phyloP scores from a whole-genome alignment of 495 filamentous ascomycete genomes.

The Hyaloscypha bicolor region DNA sequence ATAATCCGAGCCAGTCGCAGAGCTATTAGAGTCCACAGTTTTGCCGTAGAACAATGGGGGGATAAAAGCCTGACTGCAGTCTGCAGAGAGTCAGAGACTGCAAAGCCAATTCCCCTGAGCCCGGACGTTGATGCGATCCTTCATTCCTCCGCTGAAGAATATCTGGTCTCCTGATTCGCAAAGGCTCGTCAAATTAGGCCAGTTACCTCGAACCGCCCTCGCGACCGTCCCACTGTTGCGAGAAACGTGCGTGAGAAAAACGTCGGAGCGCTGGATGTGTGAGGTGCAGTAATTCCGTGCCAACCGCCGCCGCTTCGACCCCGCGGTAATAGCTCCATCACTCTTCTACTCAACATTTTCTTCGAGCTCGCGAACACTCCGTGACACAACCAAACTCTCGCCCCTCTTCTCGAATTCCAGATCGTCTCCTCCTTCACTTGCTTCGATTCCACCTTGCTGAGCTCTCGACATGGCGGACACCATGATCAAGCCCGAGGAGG shows the following conservation, averaged over 20 bases:
- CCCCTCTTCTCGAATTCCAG: background rate
- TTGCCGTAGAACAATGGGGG: constrained; percentile 23
- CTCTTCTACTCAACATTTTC: constrained; percentile 22
- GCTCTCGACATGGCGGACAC: constrained; percentile 60
- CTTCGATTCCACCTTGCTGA: background rate
- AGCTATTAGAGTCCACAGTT: constrained; percentile 12
- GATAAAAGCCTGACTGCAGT: constrained; percentile 17
- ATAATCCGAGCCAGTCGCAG: constrained; percentile 20
- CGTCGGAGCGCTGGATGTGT: constrained; percentile 1
- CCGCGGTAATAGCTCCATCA: constrained; percentile 16
- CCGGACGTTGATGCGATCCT: background rate
- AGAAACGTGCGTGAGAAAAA: constrained; percentile 18
- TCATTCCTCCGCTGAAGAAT: background rate
- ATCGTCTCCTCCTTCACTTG: background rate
- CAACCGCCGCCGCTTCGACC: constrained; percentile 17
- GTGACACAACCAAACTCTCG: background rate
- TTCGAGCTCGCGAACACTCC: constrained; percentile 11
- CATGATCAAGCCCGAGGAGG: constrained; percentile 62
- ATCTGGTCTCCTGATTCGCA: background rate
- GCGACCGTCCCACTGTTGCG: background rate
- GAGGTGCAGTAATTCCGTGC: constrained; percentile 10
- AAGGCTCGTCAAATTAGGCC: background rate
- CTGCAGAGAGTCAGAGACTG: background rate
- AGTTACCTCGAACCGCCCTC: background rate
- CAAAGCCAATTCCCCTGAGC: background rate